These are phyloP conservation scores for Aspergillus bombycis DNA, from an alignment of 2,329 filamentous ascomycete genomes.

Conservation along the genomic window DNA sequence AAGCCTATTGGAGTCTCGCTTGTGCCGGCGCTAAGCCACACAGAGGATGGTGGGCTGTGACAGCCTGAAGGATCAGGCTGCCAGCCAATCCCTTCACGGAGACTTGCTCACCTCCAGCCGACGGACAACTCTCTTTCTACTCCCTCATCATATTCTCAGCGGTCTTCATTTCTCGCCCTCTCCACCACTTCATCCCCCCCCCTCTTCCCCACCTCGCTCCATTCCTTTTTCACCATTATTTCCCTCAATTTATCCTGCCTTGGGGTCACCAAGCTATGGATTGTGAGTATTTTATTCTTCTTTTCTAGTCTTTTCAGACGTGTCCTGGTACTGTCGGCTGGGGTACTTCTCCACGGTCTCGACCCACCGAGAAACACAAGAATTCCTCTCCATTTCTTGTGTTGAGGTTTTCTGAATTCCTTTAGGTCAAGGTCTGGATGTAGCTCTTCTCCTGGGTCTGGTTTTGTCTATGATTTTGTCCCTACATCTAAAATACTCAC, in stretches of 20 bases:
- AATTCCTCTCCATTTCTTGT: constrained; percentile 24
- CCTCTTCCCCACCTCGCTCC: constrained; percentile 22
- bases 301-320: constrained; percentile 30
- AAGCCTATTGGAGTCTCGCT: constrained; percentile 28
- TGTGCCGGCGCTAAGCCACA: constrained; percentile 18
- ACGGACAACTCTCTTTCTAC: constrained; percentile 39
- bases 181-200: constrained; percentile 31
- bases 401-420: constrained; percentile 20
- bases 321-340: constrained; percentile 37
- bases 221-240: constrained; percentile 37
- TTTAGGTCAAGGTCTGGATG: constrained; percentile 20
- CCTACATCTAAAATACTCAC: constrained; percentile 23
- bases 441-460: constrained; percentile 23
- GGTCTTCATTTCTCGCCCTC: constrained; percentile 36
- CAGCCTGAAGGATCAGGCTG: constrained; percentile 35
- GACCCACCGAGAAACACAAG: constrained; percentile 41
- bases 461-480: constrained; percentile 25
- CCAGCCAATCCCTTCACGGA: constrained; percentile 28
- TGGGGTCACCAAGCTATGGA: constrained; percentile 61
- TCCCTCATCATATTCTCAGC: constrained; percentile 37
- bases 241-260: constrained; percentile 34
- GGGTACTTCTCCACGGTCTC: constrained; percentile 44
- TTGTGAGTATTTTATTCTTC: constrained; percentile 56
- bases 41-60: constrained; percentile 13
- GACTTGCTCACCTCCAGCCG: constrained; percentile 31